These are phyloP conservation scores for Candida incommunis DNA, from an alignment of 805 yeast species.

Conservation along the genomic window DNA sequence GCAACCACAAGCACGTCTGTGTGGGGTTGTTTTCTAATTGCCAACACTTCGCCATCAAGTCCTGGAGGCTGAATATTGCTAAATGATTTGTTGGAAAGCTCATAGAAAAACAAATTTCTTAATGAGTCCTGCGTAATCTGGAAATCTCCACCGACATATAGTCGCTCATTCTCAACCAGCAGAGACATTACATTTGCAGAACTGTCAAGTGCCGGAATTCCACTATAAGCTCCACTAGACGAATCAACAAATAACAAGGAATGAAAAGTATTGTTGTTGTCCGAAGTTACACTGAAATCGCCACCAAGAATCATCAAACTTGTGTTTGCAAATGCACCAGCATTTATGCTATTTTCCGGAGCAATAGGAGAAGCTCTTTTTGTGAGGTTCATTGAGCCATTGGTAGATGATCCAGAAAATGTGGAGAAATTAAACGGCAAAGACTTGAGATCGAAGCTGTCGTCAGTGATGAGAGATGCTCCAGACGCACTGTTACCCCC, in stretches of 20 bases:
- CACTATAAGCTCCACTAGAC: constrained; percentile 10
- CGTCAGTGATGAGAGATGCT: constrained; percentile 9
- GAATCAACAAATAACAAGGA: constrained; percentile 20
- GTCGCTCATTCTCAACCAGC: constrained; percentile 10
- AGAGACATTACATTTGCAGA: constrained; percentile 14
- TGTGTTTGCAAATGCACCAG: constrained; percentile 32
- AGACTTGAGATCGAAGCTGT: constrained; percentile 7
- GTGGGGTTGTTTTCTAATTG: constrained; percentile 26
- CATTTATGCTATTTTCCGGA: constrained; percentile 14
- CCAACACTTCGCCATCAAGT: constrained; percentile 25
- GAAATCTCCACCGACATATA: constrained; percentile 22
- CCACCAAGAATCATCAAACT: constrained; percentile 49
- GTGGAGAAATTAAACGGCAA: constrained; percentile 10
- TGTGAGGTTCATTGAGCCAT: constrained; percentile 11
- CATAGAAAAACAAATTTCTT: constrained; percentile 35
- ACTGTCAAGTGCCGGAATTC: constrained; percentile 10
- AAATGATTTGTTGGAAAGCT: constrained; percentile 29
- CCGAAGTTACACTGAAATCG: constrained; percentile 26
- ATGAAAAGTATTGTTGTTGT: constrained; percentile 14
- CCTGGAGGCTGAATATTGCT: constrained; percentile 36
- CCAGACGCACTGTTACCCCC: constrained; percentile 17
- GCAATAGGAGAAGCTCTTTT: constrained; percentile 2
- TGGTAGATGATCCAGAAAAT: constrained; percentile 1
- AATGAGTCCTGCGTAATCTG: constrained; percentile 5
- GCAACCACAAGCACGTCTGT: constrained; percentile 45